Evolutionary conservation across 2,329 filamentous ascomycete genomes (phyloP).

Genomic region (Tolypocladium cylindrosporum): DNA sequence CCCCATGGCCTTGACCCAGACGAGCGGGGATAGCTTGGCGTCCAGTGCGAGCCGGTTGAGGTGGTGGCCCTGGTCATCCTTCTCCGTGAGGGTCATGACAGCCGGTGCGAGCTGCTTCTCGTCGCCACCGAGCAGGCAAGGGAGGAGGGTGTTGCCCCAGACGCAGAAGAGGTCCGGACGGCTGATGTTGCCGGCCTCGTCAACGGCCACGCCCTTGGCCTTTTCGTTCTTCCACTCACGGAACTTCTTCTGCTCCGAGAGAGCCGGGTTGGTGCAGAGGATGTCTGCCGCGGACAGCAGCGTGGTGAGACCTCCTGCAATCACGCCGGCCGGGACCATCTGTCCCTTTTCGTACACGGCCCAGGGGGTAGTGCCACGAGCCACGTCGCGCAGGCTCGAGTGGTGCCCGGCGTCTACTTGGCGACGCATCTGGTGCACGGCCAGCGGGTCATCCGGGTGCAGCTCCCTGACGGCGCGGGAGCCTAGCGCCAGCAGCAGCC

Average conservation of each 20-base stretch:
- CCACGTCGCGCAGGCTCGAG: not conserved
- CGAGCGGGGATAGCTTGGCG: constrained; percentile 6
- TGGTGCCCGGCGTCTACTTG: too few species aligned
- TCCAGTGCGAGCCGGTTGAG: constrained; percentile 4
- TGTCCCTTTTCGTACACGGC: not conserved
- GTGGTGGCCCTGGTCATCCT: not conserved
- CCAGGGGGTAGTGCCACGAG: not conserved
- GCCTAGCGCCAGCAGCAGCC: too few species aligned
- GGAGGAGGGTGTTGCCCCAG: constrained; percentile 12
- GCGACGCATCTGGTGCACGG: too few species aligned
- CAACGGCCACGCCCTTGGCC: constrained; percentile 9
- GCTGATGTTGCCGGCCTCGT: constrained; percentile 13
- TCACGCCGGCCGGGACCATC: not conserved
- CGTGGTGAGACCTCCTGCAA: not conserved
- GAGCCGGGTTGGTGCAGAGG: not conserved
- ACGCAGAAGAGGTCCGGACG: constrained; percentile 11
- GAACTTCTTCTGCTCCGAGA: not conserved
- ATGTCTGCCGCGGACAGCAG: not conserved
- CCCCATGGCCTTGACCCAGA: constrained; percentile 5
- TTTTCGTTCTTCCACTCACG: constrained; percentile 2
- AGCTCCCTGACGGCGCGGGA: too few species aligned
- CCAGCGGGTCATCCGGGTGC: too few species aligned
- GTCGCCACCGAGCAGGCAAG: constrained; percentile 12
- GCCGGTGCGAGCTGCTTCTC: constrained; percentile 7
- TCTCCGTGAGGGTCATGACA: not conserved